Conservation (phyloP, 2,329 filamentous ascomycete genomes). For the Fusarium sp. region DNA sequence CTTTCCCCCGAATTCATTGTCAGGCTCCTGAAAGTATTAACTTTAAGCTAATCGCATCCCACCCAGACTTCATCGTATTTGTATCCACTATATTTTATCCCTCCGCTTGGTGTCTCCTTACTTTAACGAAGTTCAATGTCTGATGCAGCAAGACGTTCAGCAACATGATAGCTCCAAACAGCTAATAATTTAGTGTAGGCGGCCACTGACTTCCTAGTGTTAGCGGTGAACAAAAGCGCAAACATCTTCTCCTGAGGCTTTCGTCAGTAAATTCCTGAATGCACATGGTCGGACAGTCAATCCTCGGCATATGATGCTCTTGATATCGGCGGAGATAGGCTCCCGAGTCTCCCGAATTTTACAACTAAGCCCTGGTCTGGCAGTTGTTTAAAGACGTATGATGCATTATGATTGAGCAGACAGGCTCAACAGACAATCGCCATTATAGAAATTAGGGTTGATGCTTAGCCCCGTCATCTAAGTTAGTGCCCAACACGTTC, state of each 20-base stretch:
- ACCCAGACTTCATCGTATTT: neutral
- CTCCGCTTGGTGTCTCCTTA: neutral
- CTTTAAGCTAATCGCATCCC: neutral
- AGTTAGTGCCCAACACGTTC: too few species aligned
- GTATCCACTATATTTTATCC: rapidly evolving
- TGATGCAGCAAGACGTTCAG: rapidly evolving
- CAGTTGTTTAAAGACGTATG: neutral
- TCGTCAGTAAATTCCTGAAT: neutral
- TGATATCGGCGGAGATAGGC: too few species aligned
- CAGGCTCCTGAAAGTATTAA: too few species aligned
- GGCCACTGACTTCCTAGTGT: rapidly evolving
- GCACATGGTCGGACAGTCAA: neutral
- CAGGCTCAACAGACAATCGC: neutral
- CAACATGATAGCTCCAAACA: rapidly evolving
- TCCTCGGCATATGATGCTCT: rapidly evolving
- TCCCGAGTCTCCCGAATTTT: too few species aligned
- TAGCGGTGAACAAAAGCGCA: neutral
- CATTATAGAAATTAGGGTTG: rapidly evolving
- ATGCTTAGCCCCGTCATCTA: rapidly evolving
- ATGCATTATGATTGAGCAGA: neutral
- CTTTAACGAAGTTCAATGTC: neutral
- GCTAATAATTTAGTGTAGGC: rapidly evolving
- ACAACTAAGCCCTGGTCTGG: too few species aligned
- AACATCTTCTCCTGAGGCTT: neutral
- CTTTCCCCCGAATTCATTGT: too few species aligned